Evolutionary conservation across 2,329 filamentous ascomycete genomes (phyloP).

Genomic region (Helminthosporium solani): DNA sequence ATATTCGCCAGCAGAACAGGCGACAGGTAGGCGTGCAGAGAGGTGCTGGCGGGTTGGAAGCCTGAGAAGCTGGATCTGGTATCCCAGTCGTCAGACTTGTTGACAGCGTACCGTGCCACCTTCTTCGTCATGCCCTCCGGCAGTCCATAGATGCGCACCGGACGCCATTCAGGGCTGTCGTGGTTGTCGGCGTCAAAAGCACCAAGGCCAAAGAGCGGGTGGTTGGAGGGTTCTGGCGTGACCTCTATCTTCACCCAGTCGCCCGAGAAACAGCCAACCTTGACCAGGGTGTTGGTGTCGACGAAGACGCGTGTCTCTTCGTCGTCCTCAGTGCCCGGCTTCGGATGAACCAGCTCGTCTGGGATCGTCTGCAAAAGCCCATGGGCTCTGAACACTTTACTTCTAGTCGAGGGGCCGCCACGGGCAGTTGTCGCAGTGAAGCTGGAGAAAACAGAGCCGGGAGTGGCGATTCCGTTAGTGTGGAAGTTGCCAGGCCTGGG

Average conservation of each 20-base stretch:
- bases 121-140: slow-evolving; percentile 68
- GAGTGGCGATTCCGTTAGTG: slow-evolving; percentile 74
- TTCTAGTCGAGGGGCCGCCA: slow-evolving; percentile 63
- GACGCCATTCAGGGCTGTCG: slow-evolving; percentile 69
- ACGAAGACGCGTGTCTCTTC: slow-evolving; percentile 86
- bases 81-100: slow-evolving; percentile 39
- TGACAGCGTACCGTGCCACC: slow-evolving; percentile 56
- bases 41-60: slow-evolving; percentile 25
- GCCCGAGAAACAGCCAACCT: slow-evolving; percentile 93
- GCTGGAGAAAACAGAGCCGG: slow-evolving; percentile 84
- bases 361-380: slow-evolving; percentile 72
- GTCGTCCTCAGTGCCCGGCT: slow-evolving; percentile 80
- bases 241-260: slow-evolving; percentile 91
- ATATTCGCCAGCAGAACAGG: slow-evolving; percentile 87
- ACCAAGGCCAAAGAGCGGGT: slow-evolving; percentile 67
- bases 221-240: slow-evolving; percentile 69
- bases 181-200: slow-evolving; percentile 65
- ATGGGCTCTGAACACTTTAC: slow-evolving; percentile 81
- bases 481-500: slow-evolving; percentile 72
- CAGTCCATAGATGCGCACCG: slow-evolving; percentile 84
- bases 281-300: slow-evolving; percentile 79
- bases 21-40: slow-evolving; percentile 66
- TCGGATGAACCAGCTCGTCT: slow-evolving; percentile 79
- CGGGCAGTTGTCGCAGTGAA: slow-evolving; percentile 83
- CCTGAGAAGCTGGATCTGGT: slow-evolving; percentile 55